Base-by-base conservation (phyloP, 106 monocot species). In the Xerophyta viscosa region DNA sequence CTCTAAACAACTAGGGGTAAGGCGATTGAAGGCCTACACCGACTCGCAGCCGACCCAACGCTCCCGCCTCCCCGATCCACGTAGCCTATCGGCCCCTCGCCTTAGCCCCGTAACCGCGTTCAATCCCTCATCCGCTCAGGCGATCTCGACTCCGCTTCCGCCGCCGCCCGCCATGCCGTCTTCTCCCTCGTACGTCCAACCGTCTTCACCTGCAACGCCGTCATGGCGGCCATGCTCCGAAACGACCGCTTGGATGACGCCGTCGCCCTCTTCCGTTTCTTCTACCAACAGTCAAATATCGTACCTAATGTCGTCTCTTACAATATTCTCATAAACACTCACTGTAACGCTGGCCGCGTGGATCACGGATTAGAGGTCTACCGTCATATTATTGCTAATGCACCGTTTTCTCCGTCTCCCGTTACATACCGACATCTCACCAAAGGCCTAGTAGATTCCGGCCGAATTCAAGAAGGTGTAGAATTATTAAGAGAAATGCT, bases 121-220 rank as follows among this genome's bases (percentile, higher is more conserved):
- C 65, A 88, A 15, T 58, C 57, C 48, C 73, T 88, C 3, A 75
- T 84, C 68, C 77, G 84, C 27, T 67, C 63, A 19, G 76, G 75
- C 69, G 93, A 94, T 51, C 83, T 94, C 58, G 81, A 84, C 25
- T 87, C 88, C 66, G 93, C 93, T 27, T 67, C 93, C n/a, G 74
- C 88, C 33, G 64, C 88, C 66, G 81, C 81, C 21, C 79, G 93
- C 42, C 93, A 94, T 57, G 84, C 93, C 52, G 84, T 94, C 71
- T 88, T 88, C 71, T 94, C 93, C 58, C 88, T 88, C 72, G 88
- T 87, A 71, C 77, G 88, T n/a, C 93, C 88, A 29, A 84, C 93
- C 20, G 42, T 81, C 47, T 94, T 78, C 73, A 94, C 94, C 42
- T 75, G 71, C 80, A 84, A 88, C 67, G 88, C 94, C 45, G 88